Percentiles rank a stretch among this genome's conserved stretches.
Conservation (phyloP, 1,284 basidiomycete species). For the Salmacisia buchloeana region DNA sequence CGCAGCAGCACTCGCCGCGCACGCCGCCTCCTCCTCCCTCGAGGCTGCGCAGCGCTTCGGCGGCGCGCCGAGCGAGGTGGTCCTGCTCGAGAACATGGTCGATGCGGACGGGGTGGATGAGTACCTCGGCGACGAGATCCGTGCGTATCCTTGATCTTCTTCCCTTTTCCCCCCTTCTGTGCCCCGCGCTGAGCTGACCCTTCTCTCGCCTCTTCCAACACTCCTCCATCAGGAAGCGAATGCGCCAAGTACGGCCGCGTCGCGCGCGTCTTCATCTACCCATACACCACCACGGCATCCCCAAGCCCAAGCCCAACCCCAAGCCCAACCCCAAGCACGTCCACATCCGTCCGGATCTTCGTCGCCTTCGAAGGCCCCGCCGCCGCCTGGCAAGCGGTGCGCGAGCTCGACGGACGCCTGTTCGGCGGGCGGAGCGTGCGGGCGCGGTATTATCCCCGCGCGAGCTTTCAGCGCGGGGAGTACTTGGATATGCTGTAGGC, state of each 20-base stretch:
- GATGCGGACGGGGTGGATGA: constrained; percentile 11
- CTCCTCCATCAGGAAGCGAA: constrained; percentile 18
- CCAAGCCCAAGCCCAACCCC: too few relatives aligned
- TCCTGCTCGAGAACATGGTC: constrained; percentile 22
- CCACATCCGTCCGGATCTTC: constrained; percentile 33
- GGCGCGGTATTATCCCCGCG: constrained; percentile 9
- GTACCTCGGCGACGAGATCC: constrained; percentile 20
- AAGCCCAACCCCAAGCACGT: too few relatives aligned
- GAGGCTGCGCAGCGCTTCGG: constrained; percentile 14
- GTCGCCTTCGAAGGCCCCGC: constrained; percentile 36
- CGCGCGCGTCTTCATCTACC: constrained; percentile 20
- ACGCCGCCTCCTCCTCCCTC: not conserved
- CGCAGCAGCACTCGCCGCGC: not conserved
- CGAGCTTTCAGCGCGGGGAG: not conserved
- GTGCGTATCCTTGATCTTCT: constrained; percentile 15
- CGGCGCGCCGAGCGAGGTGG: constrained; percentile 19
- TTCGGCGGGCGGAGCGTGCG: constrained; percentile 19
- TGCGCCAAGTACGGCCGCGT: constrained; percentile 37
- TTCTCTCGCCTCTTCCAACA: not conserved
- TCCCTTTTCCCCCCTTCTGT: constrained; percentile 15
- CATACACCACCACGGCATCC: not conserved
- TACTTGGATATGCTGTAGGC: too few relatives aligned
- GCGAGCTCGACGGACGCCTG: constrained; percentile 27
- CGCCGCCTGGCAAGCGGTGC: constrained; percentile 31
- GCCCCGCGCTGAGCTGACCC: constrained; percentile 13